Percentiles rank a stretch among this genome's conserved stretches.
phyloP scores from a whole-genome alignment of 768 basidiomycete species.

The Rhizopogon sp. region DNA sequence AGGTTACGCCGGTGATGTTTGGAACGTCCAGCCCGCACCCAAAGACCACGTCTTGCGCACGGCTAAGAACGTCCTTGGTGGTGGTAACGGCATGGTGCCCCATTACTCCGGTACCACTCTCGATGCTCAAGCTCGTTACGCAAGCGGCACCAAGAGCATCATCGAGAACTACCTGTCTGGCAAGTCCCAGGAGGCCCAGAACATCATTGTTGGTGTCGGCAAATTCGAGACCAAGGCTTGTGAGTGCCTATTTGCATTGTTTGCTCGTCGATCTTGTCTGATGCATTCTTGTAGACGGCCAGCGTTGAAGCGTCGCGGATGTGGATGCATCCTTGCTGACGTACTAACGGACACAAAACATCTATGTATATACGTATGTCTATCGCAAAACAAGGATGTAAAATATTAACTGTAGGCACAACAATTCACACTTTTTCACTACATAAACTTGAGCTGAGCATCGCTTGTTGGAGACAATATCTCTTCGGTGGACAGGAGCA shows the following conservation, averaged over 20 bases:
- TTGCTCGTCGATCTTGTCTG: background rate
- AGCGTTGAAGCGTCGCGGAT: background rate
- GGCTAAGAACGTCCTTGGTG: conserved; percentile 74
- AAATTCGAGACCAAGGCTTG: conserved; percentile 46
- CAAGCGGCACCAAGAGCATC: conserved; percentile 63
- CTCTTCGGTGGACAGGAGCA: too few species aligned
- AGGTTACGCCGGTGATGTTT: conserved; percentile 56
- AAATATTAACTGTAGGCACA: background rate
- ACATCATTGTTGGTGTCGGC: conserved; percentile 77
- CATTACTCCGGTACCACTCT: conserved; percentile 88
- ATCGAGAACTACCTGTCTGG: conserved; percentile 61
- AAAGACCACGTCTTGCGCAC: conserved; percentile 84
- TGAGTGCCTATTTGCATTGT: conserved; percentile 15
- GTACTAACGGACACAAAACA: background rate
- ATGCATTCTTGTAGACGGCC: conserved; percentile 4
- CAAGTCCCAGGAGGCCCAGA: conserved; percentile 68
- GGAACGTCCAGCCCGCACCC: conserved; percentile 86
- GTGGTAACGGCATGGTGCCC: conserved; percentile 87
- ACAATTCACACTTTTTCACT: too few species aligned
- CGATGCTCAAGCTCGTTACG: conserved; percentile 87
- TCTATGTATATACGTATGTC: background rate
- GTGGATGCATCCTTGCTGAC: background rate
- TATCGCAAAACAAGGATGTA: background rate
- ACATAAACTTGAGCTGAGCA: background rate
- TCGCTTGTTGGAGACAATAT: background rate